A percentile compares a stretch with the other conserved stretches of the same genome.
Conservation (phyloP, 1,284 basidiomycete species). For the Ustilago lituana region DNA sequence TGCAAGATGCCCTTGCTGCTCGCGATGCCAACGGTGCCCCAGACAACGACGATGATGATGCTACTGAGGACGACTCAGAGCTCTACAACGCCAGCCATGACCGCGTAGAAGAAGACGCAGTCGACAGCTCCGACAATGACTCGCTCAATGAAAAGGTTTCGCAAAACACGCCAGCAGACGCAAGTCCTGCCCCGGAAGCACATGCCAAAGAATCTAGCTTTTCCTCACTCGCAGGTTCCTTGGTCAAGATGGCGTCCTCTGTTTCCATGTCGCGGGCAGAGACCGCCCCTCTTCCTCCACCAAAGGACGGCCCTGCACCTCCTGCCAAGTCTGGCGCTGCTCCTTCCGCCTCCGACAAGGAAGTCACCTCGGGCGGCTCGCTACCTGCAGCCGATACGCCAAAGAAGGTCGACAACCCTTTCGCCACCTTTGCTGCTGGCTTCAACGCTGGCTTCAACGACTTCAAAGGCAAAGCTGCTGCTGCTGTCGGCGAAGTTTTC, state of each 20-base stretch:
- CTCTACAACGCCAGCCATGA: constrained; percentile 20
- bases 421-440: constrained; percentile 51
- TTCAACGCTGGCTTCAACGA: constrained; percentile 56
- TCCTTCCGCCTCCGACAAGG: constrained; percentile 6
- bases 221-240: constrained; percentile 20
- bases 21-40: constrained; percentile 52
- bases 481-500: constrained; percentile 53
- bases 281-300: constrained; percentile 36
- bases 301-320: constrained; percentile 17
- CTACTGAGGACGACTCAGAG: constrained; percentile 4
- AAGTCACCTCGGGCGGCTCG: constrained; percentile 42
- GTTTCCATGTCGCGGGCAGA: constrained; percentile 33
- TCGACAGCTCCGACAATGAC: constrained; percentile 40
- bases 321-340: constrained; percentile 1
- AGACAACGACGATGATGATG: constrained; percentile 68
- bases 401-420: constrained; percentile 46
- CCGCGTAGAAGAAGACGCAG: constrained; percentile 30
- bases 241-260: constrained; percentile 33
- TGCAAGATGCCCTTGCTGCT: constrained; percentile 30
- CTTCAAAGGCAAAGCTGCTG: constrained; percentile 54
- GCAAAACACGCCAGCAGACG: neutral
- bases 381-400: constrained; percentile 21
- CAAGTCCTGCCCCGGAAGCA: constrained; percentile 2
- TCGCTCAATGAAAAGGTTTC: constrained; percentile 22
- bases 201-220: constrained; percentile 17